Base-by-base conservation (phyloP, 2,329 filamentous ascomycete genomes). In the Blastomyces gilchristii region DNA sequence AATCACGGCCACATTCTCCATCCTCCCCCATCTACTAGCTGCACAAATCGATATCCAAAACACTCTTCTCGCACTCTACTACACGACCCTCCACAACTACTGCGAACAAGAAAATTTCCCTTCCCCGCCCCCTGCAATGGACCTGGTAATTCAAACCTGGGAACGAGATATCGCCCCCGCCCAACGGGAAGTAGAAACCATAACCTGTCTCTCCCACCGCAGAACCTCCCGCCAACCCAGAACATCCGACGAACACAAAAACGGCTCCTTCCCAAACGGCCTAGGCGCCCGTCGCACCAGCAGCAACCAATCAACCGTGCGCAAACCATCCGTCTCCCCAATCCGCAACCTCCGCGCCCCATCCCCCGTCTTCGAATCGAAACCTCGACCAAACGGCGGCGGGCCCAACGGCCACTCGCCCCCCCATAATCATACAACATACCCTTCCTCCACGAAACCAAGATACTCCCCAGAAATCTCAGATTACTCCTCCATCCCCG, bases 1-100 rank as follows among this genome's bases (percentile, higher is more conserved):
- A 9, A 84, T 92, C 61, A 77, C 82, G 2, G 86, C 88, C 11
- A 82, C 87, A 3, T 90, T 91, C 71, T 87, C 82, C 31, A 78
- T 95, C n/a, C 81, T 93, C 14, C 88, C 89, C 37, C 84, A 85
- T 61, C 79, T 95, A 25, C 80, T 92, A 12, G 81, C 82, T 50
- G 82, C 83, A 45, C 87, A 92, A 70, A 85, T 93, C 54, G 81
- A 88, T 71, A 85, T 91, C 37, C 90, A 93, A 73, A 91, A 91
- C 72, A 84, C 85, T 57, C 79, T 94, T 60, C 83, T 94, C 5
- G 90, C 86, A 0, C 81, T 91, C 65, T 86, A 90, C 68, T 94
- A 94, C 75, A 94, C 90, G 0, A 81, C 85, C 4, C 77, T 93
- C 7, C 86, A 91, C 71, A 85, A 83, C 63, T 94, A 88, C 74